Conservation (phyloP, 208 protist species). For the Endotrypanum monterogeii region DNA sequence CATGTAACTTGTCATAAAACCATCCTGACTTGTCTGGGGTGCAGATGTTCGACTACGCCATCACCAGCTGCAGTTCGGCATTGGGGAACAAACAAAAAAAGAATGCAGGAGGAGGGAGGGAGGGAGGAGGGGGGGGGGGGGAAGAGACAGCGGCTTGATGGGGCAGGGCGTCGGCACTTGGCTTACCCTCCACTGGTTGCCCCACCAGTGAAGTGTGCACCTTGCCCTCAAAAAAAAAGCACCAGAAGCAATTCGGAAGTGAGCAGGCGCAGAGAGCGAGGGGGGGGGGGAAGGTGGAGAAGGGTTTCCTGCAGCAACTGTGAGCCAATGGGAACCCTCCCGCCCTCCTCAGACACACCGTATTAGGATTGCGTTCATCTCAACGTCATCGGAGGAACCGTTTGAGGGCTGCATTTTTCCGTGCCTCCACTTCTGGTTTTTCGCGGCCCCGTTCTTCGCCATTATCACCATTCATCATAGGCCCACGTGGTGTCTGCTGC, state of each 20-base stretch:
- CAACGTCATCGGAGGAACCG: conserved; percentile 36
- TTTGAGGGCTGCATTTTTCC: conserved; percentile 43
- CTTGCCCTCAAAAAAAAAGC: no score
- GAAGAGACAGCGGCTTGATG: no score
- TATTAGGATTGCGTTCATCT: not conserved
- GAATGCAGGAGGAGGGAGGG: not conserved
- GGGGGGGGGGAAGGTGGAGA: not conserved
- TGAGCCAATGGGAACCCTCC: no score
- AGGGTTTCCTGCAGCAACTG: not conserved
- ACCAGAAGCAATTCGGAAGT: not conserved
- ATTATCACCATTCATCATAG: not conserved
- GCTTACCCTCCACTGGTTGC: no score
- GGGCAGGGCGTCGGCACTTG: no score
- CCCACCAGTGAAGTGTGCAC: no score
- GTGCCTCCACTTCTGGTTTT: conserved; percentile 4
- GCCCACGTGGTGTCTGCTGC: not conserved
- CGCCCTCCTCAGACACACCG: no score
- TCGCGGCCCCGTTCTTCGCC: not conserved
- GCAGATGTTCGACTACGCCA: no score
- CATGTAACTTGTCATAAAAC: no score
- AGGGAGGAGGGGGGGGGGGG: not conserved
- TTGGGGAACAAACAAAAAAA: not conserved
- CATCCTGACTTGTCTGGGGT: no score
- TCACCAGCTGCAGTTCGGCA: no score
- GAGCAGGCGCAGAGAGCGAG: not conserved